Percentiles rank a stretch among this genome's conserved stretches.
These are phyloP conservation scores for Zea luxurians DNA, from an alignment of 176 grass and related monocot genomes.

Conservation along the genomic window DNA sequence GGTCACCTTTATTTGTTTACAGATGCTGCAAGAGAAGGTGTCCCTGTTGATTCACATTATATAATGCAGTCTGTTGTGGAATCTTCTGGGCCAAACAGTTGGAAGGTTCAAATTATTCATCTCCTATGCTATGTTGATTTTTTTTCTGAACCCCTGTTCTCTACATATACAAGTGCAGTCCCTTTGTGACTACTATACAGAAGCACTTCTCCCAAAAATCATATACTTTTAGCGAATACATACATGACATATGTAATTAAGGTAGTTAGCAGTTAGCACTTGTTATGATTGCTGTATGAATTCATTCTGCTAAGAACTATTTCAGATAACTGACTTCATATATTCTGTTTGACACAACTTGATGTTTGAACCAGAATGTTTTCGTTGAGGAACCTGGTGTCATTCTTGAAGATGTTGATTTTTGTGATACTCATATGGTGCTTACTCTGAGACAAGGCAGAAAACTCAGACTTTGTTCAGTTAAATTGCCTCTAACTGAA, in stretches of 20 bases:
- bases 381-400: slow-evolving; percentile 60
- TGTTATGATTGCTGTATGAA: background rate
- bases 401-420: slow-evolving; percentile 78
- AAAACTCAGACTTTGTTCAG: slow-evolving; percentile 67
- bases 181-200: background rate
- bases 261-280: background rate
- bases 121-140: slow-evolving; percentile 18
- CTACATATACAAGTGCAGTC: slow-evolving; percentile 26
- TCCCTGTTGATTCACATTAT: slow-evolving; percentile 71
- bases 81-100: slow-evolving; percentile 64
- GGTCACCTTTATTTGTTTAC: slow-evolving; percentile 88
- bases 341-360: slow-evolving; percentile 34
- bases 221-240: background rate
- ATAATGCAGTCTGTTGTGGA: slow-evolving; percentile 59
- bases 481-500: slow-evolving; percentile 63
- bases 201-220: background rate
- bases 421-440: slow-evolving; percentile 91
- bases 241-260: background rate
- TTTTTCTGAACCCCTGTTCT: slow-evolving; percentile 19
- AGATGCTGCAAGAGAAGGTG: slow-evolving; percentile 73
- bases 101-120: slow-evolving; percentile 59
- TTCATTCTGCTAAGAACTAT: background rate
- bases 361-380: slow-evolving; percentile 54
- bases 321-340: background rate
- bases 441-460: slow-evolving; percentile 73